Conservation (phyloP, 106 monocot species). For the Dioscorea alata region DNA sequence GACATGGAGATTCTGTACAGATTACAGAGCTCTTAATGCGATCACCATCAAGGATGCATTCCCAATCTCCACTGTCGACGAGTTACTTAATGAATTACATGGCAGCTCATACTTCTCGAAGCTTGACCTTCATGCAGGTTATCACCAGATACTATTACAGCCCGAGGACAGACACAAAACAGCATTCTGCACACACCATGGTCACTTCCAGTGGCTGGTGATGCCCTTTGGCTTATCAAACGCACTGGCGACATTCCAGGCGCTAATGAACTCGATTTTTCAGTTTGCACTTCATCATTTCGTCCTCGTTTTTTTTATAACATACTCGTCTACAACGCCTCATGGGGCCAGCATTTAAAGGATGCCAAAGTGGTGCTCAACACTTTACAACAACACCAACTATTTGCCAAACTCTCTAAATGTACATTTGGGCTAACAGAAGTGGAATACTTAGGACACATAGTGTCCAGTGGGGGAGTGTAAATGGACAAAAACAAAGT, state of each 20-base stretch:
- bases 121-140: too few relatives aligned
- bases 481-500: background rate
- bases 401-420: background rate
- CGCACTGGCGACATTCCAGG: background rate
- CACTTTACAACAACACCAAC: background rate
- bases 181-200: too few relatives aligned
- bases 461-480: background rate
- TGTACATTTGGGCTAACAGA: background rate
- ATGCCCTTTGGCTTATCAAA: too few relatives aligned
- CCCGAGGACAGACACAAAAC: too few relatives aligned
- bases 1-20: background rate
- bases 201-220: too few relatives aligned
- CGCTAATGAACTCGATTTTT: background rate
- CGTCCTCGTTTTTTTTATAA: background rate
- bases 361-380: background rate
- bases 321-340: background rate
- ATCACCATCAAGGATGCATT: background rate
- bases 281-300: background rate
- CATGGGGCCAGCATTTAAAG: background rate
- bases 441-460: constrained; percentile 1
- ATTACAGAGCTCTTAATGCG: background rate
- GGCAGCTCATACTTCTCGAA: background rate
- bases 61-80: background rate
- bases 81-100: background rate
- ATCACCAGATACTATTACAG: too few relatives aligned